A percentile compares a stretch with the other conserved stretches of the same genome.
Conservation (phyloP, 106 monocot genomes). For the Dioscorea alata region DNA sequence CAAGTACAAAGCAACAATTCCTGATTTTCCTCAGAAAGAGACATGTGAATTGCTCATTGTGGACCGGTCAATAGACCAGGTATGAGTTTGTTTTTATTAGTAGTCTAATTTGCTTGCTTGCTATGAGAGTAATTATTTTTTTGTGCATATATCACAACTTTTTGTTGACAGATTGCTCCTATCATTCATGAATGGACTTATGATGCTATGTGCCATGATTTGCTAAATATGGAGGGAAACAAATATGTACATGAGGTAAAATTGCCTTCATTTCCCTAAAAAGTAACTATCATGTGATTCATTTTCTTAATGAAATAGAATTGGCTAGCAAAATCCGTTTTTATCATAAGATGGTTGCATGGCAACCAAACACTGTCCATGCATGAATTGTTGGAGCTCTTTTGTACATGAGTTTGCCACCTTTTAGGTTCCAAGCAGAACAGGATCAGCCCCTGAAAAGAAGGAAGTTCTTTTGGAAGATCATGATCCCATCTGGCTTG, state of each 20-base stretch:
- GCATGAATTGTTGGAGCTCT: not conserved
- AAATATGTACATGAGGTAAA: conserved; percentile 89
- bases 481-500: conserved; percentile 98
- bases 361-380: too few species aligned
- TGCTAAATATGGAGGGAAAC: conserved; percentile 92
- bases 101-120: not conserved
- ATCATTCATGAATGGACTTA: conserved; percentile 99
- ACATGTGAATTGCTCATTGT: conserved; percentile 96
- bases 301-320: too few species aligned
- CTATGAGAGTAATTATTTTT: too few species aligned
- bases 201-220: conserved; percentile 99
- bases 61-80: conserved; percentile 93
- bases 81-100: conserved; percentile 8
- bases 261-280: not conserved
- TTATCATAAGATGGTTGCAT: too few species aligned
- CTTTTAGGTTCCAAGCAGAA: conserved; percentile 66
- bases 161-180: conserved; percentile 68
- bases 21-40: conserved; percentile 80
- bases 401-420: not conserved
- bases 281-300: not conserved
- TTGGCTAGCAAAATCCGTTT: too few species aligned
- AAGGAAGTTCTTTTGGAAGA: conserved; percentile 98
- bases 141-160: not conserved
- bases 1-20: conserved; percentile 61
- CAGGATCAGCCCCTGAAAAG: conserved; percentile 68